These are phyloP conservation scores for Yueomyces sp. DNA, from an alignment of 805 yeast species.

Conservation along the genomic window DNA sequence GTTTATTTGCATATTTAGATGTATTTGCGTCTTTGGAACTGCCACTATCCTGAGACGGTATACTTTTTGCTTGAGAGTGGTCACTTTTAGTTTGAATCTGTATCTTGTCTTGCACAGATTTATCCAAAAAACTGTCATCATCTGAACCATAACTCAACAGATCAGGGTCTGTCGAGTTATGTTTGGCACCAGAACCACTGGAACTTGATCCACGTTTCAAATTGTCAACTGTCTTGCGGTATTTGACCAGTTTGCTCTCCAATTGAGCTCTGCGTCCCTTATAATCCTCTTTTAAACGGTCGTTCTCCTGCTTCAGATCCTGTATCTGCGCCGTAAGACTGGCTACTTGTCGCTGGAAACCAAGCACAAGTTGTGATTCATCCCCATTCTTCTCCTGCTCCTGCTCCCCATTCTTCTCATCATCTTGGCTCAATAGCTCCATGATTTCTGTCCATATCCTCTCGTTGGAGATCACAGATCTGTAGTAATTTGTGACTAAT, in stretches of 20 bases:
- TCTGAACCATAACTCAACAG: no score
- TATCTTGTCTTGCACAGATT: not conserved
- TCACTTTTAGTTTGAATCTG: not conserved
- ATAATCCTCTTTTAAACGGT: slow-evolving; percentile 20
- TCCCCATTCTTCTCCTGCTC: not conserved
- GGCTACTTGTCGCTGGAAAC: slow-evolving; percentile 23
- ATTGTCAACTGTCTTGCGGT: slow-evolving; percentile 20
- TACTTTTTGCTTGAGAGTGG: not conserved
- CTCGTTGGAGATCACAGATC: slow-evolving; percentile 18
- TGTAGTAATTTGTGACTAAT: slow-evolving; percentile 16
- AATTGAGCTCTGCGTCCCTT: slow-evolving; percentile 21
- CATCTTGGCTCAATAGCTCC: not conserved
- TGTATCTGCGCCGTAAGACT: slow-evolving; percentile 23
- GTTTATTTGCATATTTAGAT: not conserved
- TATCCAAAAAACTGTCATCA: not conserved
- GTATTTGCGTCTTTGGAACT: not conserved
- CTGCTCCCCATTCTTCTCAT: not conserved
- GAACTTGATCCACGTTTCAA: slow-evolving; percentile 5
- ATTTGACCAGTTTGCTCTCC: slow-evolving; percentile 17
- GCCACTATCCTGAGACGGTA: not conserved
- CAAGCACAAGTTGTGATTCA: not conserved
- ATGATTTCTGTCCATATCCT: slow-evolving; percentile 10
- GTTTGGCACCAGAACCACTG: not conserved
- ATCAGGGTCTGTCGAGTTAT: no score
- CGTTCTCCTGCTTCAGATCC: slow-evolving; percentile 19